A percentile compares a stretch with the other conserved stretches of the same genome.
phyloP scores from a whole-genome alignment of 495 filamentous ascomycete species.

The Corynascus novoguineensis region DNA sequence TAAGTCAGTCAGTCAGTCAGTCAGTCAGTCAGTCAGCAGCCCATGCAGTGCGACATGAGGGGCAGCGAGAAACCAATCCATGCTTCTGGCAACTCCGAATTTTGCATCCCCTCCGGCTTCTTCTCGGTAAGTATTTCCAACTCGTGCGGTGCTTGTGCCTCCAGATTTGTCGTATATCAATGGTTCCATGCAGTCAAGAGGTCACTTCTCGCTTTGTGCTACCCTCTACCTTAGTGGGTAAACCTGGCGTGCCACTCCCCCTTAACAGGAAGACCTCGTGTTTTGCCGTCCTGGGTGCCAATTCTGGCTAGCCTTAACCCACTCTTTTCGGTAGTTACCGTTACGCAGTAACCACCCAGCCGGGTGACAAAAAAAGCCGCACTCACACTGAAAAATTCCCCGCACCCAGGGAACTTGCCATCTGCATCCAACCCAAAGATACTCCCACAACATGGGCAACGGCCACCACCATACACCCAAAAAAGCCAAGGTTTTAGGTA shows the following conservation, averaged over 20 bases:
- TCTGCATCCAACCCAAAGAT: too few species aligned
- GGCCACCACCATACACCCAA: background rate
- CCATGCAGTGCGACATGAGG: background rate
- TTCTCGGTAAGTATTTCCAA: background rate
- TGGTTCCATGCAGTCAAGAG: slow-evolving; percentile 2
- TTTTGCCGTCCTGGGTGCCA: too few species aligned
- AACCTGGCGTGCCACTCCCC: background rate
- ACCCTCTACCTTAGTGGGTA: background rate
- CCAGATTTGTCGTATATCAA: background rate
- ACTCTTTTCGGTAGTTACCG: too few species aligned
- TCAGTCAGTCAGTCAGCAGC: background rate
- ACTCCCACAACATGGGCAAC: background rate
- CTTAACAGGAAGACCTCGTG: too few species aligned
- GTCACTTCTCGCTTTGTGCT: background rate
- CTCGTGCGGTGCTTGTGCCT: background rate
- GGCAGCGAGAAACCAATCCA: background rate
- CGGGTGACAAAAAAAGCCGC: too few species aligned
- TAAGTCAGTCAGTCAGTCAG: background rate
- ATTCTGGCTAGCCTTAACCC: too few species aligned
- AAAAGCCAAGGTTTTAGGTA: background rate
- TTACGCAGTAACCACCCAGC: too few species aligned
- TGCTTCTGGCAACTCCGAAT: background rate
- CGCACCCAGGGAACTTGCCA: too few species aligned
- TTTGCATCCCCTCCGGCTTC: background rate
- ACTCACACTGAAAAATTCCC: too few species aligned